Evolutionary conservation across 306 rosid species (phyloP).

Genomic region (Benincasa hispida): DNA sequence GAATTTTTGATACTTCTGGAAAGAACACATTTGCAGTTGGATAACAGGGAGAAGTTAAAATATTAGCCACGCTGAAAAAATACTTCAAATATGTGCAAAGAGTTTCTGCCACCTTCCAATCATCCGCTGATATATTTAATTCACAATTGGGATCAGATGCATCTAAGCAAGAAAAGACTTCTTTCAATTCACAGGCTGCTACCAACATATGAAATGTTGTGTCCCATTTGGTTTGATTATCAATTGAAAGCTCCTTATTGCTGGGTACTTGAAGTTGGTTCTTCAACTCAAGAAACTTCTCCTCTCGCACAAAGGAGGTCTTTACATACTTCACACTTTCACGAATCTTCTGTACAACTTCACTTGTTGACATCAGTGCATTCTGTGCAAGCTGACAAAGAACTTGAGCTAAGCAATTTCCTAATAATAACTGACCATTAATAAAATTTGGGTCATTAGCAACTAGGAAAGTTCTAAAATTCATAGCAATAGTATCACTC

Average conservation of each 20-base stretch:
- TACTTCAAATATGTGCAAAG: conserved; percentile 54
- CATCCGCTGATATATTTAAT: conserved; percentile 39
- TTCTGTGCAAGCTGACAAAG: conserved; percentile 59
- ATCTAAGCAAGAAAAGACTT: conserved; percentile 73
- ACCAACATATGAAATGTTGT: conserved; percentile 76
- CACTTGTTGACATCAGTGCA: conserved; percentile 31
- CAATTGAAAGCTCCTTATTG: conserved; percentile 41
- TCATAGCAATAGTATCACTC: conserved; percentile 39
- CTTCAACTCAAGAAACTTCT: conserved; percentile 60
- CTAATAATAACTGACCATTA: conserved; percentile 62
- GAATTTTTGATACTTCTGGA: conserved; percentile 54
- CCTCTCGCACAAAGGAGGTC: conserved; percentile 46
- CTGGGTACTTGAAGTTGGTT: conserved; percentile 66
- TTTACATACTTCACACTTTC: conserved; percentile 75
- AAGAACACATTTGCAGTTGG: conserved; percentile 72
- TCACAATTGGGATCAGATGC: conserved; percentile 39
- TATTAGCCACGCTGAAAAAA: conserved; percentile 52
- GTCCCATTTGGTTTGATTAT: conserved; percentile 68
- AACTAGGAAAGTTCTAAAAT: conserved; percentile 56
- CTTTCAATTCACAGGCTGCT: conserved; percentile 65
- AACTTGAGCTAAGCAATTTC: conserved; percentile 72
- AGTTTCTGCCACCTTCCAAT: conserved; percentile 64
- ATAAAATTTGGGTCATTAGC: conserved; percentile 55
- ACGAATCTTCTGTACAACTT: conserved; percentile 49
- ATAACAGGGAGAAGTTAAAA: conserved; percentile 34